Base-by-base conservation (phyloP, 1,284 basidiomycete genomes). In the Malassezia arunalokei region DNA sequence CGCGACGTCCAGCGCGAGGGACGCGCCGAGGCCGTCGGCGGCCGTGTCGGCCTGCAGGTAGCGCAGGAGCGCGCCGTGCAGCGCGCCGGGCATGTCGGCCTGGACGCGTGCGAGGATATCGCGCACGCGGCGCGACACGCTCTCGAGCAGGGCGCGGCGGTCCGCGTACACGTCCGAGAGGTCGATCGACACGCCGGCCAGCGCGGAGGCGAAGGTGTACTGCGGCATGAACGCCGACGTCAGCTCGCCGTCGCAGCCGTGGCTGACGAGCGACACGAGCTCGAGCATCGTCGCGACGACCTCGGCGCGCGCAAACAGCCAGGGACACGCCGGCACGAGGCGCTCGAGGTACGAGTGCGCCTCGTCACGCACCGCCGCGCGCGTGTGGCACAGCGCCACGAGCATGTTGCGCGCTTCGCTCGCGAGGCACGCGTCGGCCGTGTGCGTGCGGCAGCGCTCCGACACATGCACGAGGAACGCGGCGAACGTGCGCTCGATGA, bases 191-290 rank as follows among this genome's bases (percentile, higher is more conserved):
- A 96, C 80, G 40, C 79, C 79, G 47, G 58, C 81, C 63, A 84
- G 79, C 43, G 85, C 82, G 0, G 92, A 96, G 54, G 78, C 76
- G 75, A 86, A 95, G 60, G 83, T 81, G 71, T 87, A 89, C 27
- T 80, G 76, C 1, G 92, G 89, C 54, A 91, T 88, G 73, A 87
- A 94, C 86, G 96, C 92, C 74, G 95, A 88, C 8, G 81, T 78
- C 68, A 83, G 89, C 76, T 95, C 88, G 56, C 87, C 85, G 74
- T 96, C 88, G 70, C 89, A 91, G 1, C 86, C 83, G 47, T 83
- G 80, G 50, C 90, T 82, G 59, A 98, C 77, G 11, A 96, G 78
- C 0, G 92, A 95, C 54, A 98, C 78, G 40, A 89, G 83, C 72
- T 98, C 94, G 40, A 98, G 78, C 54, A 96, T 84, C 28, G 59